Base-by-base conservation (phyloP, 108 stramenopile genomes). In the Cyclotella kingstonii region DNA sequence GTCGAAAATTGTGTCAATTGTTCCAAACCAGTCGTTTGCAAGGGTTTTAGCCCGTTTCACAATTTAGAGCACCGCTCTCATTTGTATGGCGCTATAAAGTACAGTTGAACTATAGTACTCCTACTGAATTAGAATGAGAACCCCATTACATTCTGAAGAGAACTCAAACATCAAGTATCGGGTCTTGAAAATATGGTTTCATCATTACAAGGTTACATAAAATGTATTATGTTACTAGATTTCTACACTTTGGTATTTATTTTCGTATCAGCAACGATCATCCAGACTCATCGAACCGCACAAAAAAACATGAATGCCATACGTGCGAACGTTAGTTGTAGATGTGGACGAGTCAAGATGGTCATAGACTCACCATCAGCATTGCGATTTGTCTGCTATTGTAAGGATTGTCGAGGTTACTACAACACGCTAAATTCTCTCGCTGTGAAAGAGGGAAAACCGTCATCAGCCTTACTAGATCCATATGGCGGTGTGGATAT, bases 341-440 rank as follows among this genome's bases (percentile, higher is more conserved):
- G 12, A 8, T 80, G 78, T 51, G 78, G 78, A 26, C 64, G 50
- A 23, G 69, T 80, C 26, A 65, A 68, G 52, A 34, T 53, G 1
- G 39, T 38, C 12, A 80, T 80, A 22, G 50, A 70, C 18, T 52
- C 73, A 19, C 60, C 66, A 22, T 73, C 78, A 27, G 71, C 64
- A 4, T 22, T 80, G 28, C 54, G 73, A 54, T 38, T 80, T n/a
- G 78, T 80, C 11, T 80, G 78, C 58, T 73, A 80, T 50, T 70
- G 78, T 28, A 53, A 53, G 33, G 78, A 80, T 30, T 80, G 73
- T 54, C 56, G 73, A 39, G 78, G 73, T 30, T 80, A 80, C 40
- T 75, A 66, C 50, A 63, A 75, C 14, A 59, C 73, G 10, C 35
- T 80, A n/a, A 66, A 79, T 49, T 31, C 53, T 1, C 40, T 61